These are phyloP conservation scores for Danielia oregonensis DNA, from an alignment of 805 yeast species.

Conservation along the genomic window DNA sequence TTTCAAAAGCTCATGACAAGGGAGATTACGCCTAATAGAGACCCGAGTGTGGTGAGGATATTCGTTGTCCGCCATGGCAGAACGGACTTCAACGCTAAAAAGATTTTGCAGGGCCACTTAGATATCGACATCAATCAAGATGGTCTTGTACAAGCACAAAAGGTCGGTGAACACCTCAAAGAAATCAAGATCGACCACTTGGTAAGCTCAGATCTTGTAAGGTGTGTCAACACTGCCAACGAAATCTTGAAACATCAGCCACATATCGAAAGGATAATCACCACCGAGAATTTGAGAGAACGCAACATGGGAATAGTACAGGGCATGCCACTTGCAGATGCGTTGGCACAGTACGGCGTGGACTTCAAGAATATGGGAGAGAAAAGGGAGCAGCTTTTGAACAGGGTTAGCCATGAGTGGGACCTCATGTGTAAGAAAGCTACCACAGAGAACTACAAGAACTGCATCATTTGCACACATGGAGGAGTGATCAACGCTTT, in stretches of 20 bases:
- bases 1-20: conserved; percentile 22
- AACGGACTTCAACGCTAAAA: conserved; percentile 65
- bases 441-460: conserved; percentile 31
- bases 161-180: conserved; percentile 46
- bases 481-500: conserved; percentile 77
- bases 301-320: conserved; percentile 73
- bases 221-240: conserved; percentile 60
- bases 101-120: conserved; percentile 75
- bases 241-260: conserved; percentile 34
- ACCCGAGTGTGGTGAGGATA: conserved; percentile 40
- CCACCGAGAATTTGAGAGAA: conserved; percentile 56
- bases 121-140: conserved; percentile 60
- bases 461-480: conserved; percentile 66
- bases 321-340: conserved; percentile 69
- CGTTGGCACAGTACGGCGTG: conserved; percentile 54
- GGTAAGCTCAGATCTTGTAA: conserved; percentile 48
- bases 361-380: conserved; percentile 69
- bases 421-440: conserved; percentile 37
- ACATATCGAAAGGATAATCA: conserved; percentile 17
- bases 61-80: conserved; percentile 82
- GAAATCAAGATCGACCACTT: conserved; percentile 42
- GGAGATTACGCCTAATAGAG: conserved; percentile 26
- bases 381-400: conserved; percentile 39
- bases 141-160: conserved; percentile 59
- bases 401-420: conserved; percentile 49